phyloP scores from a whole-genome alignment of 169 alveolate genomes.

The Plasmodium falciparum region DNA sequence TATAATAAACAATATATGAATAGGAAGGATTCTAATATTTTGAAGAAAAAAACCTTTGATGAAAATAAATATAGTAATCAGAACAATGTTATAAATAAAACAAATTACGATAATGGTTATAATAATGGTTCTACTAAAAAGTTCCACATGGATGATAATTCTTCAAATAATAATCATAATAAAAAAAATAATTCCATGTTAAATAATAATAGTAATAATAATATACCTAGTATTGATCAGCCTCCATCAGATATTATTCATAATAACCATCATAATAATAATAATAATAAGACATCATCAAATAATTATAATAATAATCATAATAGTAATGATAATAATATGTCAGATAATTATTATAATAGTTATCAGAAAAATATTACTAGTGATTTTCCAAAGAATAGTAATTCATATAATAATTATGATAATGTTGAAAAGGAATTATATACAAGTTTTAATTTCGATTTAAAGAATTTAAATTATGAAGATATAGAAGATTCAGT shows the following conservation, averaged over 20 bases:
- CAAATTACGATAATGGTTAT: too few species aligned
- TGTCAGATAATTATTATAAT: neutral
- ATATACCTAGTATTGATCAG: neutral
- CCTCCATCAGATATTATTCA: neutral
- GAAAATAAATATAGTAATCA: too few species aligned
- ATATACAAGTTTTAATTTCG: constrained; percentile 4
- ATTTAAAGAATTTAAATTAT: constrained; percentile 51
- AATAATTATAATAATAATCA: neutral
- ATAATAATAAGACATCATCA: neutral
- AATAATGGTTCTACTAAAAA: too few species aligned
- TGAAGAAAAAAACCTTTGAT: too few species aligned
- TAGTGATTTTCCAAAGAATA: neutral
- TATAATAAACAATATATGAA: too few species aligned
- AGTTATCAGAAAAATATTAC: neutral
- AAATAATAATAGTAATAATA: neutral
- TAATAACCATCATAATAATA: neutral
- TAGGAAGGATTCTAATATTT: too few species aligned
- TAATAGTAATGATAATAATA: neutral
- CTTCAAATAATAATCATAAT: too few species aligned
- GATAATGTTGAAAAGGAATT: neutral
- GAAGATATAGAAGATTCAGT: constrained; percentile 53
- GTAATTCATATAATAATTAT: neutral
- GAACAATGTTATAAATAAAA: too few species aligned
- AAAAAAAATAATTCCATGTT: too few species aligned
- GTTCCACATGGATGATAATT: too few species aligned